Conservation (phyloP, 2,329 filamentous ascomycete genomes). For the Furcasterigmium furcatum region DNA sequence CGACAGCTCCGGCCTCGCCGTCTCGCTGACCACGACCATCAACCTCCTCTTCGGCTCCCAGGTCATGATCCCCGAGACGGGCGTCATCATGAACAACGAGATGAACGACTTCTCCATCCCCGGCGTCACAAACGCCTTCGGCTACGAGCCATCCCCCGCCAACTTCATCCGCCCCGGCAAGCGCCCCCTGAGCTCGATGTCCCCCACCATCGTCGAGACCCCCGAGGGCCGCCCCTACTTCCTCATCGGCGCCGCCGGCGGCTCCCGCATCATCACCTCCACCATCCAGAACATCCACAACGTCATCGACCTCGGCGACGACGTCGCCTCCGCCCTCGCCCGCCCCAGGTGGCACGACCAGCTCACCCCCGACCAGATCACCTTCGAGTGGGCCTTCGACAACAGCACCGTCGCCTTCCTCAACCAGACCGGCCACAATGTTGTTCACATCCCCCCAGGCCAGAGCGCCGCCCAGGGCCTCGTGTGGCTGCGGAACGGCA, state of each 20-base stretch:
- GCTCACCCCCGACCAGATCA: slow-evolving; percentile 64
- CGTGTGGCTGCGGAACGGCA: slow-evolving; percentile 56
- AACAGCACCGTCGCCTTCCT: slow-evolving; percentile 67
- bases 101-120: slow-evolving; percentile 78
- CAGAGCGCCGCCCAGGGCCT: slow-evolving; percentile 72
- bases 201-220: slow-evolving; percentile 72
- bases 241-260: slow-evolving; percentile 74
- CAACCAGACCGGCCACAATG: slow-evolving; percentile 66
- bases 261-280: slow-evolving; percentile 78
- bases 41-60: slow-evolving; percentile 78
- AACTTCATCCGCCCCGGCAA: slow-evolving; percentile 79
- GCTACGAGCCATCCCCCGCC: slow-evolving; percentile 68
- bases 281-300: slow-evolving; percentile 77
- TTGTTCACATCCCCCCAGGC: slow-evolving; percentile 65
- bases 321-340: slow-evolving; percentile 59
- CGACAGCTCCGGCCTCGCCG: slow-evolving; percentile 67
- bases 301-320: slow-evolving; percentile 66
- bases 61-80: slow-evolving; percentile 77
- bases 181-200: slow-evolving; percentile 74
- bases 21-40: slow-evolving; percentile 77
- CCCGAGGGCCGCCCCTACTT: slow-evolving; percentile 67
- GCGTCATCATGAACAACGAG: slow-evolving; percentile 67
- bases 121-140: slow-evolving; percentile 67
- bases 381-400: slow-evolving; percentile 71
- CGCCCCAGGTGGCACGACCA: slow-evolving; percentile 79